Evolutionary conservation across 495 filamentous ascomycete genomes (phyloP).

Genomic region (Barbatosphaeria neglecta): DNA sequence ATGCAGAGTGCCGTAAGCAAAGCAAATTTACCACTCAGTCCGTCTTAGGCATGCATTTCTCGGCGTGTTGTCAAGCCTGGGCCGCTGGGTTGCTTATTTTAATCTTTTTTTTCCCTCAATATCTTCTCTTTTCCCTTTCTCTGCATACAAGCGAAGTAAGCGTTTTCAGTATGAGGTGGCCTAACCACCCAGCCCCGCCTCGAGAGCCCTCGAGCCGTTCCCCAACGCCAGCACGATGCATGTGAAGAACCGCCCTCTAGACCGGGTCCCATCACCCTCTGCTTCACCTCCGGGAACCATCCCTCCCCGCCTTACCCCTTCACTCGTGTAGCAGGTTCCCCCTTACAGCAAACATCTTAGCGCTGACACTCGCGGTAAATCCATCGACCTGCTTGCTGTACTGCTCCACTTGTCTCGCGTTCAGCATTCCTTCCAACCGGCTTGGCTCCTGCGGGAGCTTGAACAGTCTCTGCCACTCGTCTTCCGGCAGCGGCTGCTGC

Average conservation of each 20-base stretch:
- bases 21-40: too few relatives aligned
- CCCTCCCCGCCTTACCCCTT: constrained; percentile 5
- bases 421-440: constrained; percentile 82
- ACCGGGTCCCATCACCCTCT: constrained; percentile 1
- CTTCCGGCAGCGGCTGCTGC: constrained; percentile 80
- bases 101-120: too few relatives aligned
- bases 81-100: too few relatives aligned
- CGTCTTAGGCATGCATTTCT: too few relatives aligned
- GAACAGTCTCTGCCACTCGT: constrained; percentile 96
- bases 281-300: background rate
- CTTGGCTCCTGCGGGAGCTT: constrained; percentile 92
- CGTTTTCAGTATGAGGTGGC: too few relatives aligned
- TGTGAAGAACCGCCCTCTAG: constrained; percentile 11
- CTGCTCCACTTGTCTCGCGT: constrained; percentile 92
- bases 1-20: too few relatives aligned
- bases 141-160: too few relatives aligned
- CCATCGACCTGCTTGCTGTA: constrained; percentile 95
- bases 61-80: too few relatives aligned
- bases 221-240: background rate
- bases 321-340: constrained; percentile 48
- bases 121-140: too few relatives aligned
- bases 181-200: background rate
- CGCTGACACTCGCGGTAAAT: constrained; percentile 80
- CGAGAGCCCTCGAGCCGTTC: background rate
- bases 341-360: constrained; percentile 98